phyloP scores from a whole-genome alignment of 2,329 filamentous ascomycete species.

The Orbilia ellipsospora region DNA sequence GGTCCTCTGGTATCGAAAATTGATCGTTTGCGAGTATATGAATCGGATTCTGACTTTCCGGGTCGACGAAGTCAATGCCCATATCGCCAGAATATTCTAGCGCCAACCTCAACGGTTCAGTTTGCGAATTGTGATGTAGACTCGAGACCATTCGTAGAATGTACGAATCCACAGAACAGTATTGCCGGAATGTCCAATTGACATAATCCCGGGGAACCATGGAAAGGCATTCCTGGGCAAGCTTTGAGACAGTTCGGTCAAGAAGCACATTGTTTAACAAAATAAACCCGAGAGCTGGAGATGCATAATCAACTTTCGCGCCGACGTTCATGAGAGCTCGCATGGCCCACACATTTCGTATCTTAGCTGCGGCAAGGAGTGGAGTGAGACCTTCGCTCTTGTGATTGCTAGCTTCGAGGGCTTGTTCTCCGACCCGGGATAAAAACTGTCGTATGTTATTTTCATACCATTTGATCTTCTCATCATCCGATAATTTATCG shows the following conservation, averaged over 20 bases:
- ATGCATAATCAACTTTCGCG: conserved; percentile 72
- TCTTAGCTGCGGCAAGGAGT: conserved; percentile 73
- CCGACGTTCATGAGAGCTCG: conserved; percentile 72
- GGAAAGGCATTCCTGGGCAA: conserved; percentile 2
- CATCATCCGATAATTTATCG: conserved; percentile 22
- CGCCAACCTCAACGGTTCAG: conserved; percentile 61
- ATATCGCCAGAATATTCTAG: conserved; percentile 69
- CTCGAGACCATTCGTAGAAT: conserved; percentile 44
- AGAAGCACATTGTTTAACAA: not conserved
- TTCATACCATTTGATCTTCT: conserved; percentile 41
- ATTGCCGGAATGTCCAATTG: not conserved
- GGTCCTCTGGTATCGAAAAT: conserved; percentile 59
- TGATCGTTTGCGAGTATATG: conserved; percentile 63
- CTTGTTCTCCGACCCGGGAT: conserved; percentile 68
- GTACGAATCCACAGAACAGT: conserved; percentile 31
- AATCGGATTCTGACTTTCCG: not conserved
- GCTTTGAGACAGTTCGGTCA: not conserved
- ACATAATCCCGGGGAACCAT: conserved; percentile 12
- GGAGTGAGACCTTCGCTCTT: conserved; percentile 71
- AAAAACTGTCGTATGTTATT: conserved; percentile 71
- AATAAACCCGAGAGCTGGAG: conserved; percentile 60
- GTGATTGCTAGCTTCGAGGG: conserved; percentile 71
- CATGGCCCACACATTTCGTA: conserved; percentile 69
- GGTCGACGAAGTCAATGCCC: conserved; percentile 62
- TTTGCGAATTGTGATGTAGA: not conserved